A percentile compares a stretch with the other conserved stretches of the same genome.
Conservation (phyloP, 202 grass and related monocot species). For the Dendrocalamus latiflorus region DNA sequence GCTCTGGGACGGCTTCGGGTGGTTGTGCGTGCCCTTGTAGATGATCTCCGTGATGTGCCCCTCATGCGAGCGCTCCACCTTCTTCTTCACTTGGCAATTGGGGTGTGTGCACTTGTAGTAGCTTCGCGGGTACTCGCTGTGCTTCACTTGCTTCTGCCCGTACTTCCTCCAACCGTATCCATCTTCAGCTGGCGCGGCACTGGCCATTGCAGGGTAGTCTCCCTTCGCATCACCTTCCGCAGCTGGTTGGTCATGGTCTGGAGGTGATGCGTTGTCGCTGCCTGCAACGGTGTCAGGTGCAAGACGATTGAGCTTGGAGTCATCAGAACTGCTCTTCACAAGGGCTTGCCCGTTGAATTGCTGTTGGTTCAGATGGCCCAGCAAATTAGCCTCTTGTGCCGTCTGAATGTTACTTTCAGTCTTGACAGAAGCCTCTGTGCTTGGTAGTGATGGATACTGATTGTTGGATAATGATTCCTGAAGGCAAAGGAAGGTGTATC, state of each 20-base stretch:
- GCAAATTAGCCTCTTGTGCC: not conserved
- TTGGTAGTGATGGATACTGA: not conserved
- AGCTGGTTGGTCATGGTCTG: slow-evolving; percentile 21
- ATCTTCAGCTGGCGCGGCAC: slow-evolving; percentile 48
- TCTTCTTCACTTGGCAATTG: slow-evolving; percentile 84
- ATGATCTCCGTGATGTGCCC: too few species aligned
- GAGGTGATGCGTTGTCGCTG: slow-evolving; percentile 10
- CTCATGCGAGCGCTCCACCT: slow-evolving; percentile 83
- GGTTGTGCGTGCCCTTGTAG: slow-evolving; percentile 71
- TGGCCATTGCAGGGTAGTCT: slow-evolving; percentile 4
- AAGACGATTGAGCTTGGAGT: slow-evolving; percentile 1
- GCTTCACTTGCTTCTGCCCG: slow-evolving; percentile 94
- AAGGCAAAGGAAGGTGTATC: not conserved
- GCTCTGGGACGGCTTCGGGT: slow-evolving; percentile 48
- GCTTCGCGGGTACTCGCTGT: slow-evolving; percentile 86
- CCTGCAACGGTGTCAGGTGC: not conserved
- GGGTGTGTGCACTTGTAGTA: slow-evolving; percentile 92
- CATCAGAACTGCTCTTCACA: not conserved
- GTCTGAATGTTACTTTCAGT: too few species aligned
- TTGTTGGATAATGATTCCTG: slow-evolving; percentile 23
- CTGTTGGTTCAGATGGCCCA: slow-evolving; percentile 24
- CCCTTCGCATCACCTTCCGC: slow-evolving; percentile 8
- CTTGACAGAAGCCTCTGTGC: slow-evolving; percentile 2
- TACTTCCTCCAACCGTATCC: slow-evolving; percentile 97
- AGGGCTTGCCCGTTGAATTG: slow-evolving; percentile 1